These are phyloP conservation scores for Suillus ampliporus DNA, from an alignment of 768 basidiomycete species.

Conservation along the genomic window DNA sequence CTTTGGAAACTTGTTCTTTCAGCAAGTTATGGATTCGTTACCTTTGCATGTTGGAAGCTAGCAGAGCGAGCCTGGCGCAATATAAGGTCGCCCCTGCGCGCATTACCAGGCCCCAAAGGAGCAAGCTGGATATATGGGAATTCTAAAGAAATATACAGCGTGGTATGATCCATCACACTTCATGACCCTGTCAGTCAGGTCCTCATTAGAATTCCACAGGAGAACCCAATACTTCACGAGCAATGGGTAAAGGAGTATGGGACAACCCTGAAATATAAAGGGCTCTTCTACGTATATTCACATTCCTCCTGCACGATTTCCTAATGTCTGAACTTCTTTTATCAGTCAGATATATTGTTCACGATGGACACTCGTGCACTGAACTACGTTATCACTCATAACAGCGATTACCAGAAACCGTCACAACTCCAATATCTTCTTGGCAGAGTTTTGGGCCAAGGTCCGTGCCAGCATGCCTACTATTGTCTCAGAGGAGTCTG, in stretches of 20 bases:
- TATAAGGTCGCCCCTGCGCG: conserved; percentile 48
- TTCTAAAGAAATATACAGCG: conserved; percentile 47
- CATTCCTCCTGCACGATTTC: not conserved
- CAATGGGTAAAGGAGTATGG: conserved; percentile 57
- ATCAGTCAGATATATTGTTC: conserved; percentile 47
- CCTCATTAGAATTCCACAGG: conserved; percentile 15
- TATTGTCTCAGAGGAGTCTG: not conserved
- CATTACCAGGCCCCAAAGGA: conserved; percentile 56
- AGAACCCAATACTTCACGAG: conserved; percentile 41
- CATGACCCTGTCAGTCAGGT: not conserved
- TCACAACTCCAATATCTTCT: conserved; percentile 43
- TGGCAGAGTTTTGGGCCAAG: conserved; percentile 47
- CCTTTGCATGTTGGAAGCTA: conserved; percentile 40
- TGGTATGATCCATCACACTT: conserved; percentile 35
- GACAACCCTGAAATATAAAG: conserved; percentile 48
- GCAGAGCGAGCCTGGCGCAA: conserved; percentile 37
- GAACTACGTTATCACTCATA: conserved; percentile 63
- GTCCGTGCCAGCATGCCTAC: conserved; percentile 20
- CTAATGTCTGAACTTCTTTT: not conserved
- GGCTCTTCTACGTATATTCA: conserved; percentile 49
- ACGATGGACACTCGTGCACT: conserved; percentile 68
- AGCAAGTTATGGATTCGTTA: conserved; percentile 18
- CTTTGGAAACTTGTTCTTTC: conserved; percentile 10
- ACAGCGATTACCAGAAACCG: conserved; percentile 61
- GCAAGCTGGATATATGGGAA: conserved; percentile 55